Evolutionary conservation across 495 filamentous ascomycete genomes (phyloP).

Genomic region (Talaromyces proteolyticus): DNA sequence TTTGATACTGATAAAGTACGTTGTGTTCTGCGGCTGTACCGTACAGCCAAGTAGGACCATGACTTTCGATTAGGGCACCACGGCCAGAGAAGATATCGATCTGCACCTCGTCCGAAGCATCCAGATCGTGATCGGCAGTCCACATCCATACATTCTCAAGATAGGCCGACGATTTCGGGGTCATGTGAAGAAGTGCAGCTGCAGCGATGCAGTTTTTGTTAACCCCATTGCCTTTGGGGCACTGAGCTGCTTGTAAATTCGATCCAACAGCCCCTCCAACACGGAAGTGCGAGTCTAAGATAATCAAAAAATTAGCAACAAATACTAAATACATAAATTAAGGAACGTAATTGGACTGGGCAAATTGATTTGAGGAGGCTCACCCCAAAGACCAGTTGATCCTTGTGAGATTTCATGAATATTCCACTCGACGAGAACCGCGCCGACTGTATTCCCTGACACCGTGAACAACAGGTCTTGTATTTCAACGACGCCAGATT

Average conservation of each 20-base stretch:
- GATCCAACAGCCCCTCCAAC: slow-evolving; percentile 68
- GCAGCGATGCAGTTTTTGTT: slow-evolving; percentile 45
- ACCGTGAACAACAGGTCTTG: slow-evolving; percentile 66
- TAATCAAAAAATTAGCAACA: not conserved
- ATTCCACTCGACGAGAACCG: slow-evolving; percentile 79
- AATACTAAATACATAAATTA: not conserved
- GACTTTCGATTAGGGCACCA: slow-evolving; percentile 52
- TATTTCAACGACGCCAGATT: slow-evolving; percentile 75
- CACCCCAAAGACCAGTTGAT: slow-evolving; percentile 69
- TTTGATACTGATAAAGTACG: slow-evolving; percentile 70
- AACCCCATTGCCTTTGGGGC: slow-evolving; percentile 42
- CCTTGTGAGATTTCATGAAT: slow-evolving; percentile 52
- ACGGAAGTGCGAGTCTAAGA: slow-evolving; percentile 66
- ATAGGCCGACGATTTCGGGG: slow-evolving; percentile 39
- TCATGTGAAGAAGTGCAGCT: slow-evolving; percentile 54
- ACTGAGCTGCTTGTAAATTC: slow-evolving; percentile 58
- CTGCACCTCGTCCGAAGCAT: slow-evolving; percentile 44
- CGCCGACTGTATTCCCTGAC: slow-evolving; percentile 68
- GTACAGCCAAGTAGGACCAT: slow-evolving; percentile 49
- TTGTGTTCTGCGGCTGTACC: slow-evolving; percentile 70
- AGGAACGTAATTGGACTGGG: no score
- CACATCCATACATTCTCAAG: slow-evolving; percentile 60
- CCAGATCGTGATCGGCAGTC: slow-evolving; percentile 65
- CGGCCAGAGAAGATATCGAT: slow-evolving; percentile 60
- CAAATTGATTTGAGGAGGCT: no score